A percentile compares a stretch with the other conserved stretches of the same genome.
These are phyloP conservation scores for Blakeslea trispora DNA, from an alignment of 371 early-diverging fungal species.

Conservation along the genomic window DNA sequence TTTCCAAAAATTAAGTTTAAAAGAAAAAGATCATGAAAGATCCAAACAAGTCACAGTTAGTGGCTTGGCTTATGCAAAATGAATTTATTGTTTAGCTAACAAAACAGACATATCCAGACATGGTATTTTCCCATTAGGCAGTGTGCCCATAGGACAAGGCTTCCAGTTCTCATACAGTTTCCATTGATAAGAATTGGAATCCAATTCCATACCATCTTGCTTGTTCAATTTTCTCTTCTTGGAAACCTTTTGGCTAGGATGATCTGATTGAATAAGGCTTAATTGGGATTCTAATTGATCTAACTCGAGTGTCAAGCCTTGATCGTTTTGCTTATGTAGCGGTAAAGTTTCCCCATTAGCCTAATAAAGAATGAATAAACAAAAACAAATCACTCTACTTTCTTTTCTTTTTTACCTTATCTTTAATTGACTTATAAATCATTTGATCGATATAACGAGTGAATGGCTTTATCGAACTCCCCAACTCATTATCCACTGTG, in stretches of 20 bases:
- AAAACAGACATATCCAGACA: constrained; percentile 30
- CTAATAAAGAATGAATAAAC: neutral
- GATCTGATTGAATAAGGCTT: constrained; percentile 15
- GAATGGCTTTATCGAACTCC: constrained; percentile 33
- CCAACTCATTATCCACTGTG: constrained; percentile 19
- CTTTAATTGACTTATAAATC: constrained; percentile 19
- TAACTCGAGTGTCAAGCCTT: constrained; percentile 23
- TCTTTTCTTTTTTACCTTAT: constrained; percentile 18
- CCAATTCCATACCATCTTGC: constrained; percentile 5
- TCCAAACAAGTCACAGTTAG: too few species aligned
- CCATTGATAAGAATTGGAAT: constrained; percentile 27
- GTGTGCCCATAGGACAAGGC: constrained; percentile 42
- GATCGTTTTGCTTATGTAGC: constrained; percentile 4
- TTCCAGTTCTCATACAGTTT: constrained; percentile 34
- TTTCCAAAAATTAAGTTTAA: too few species aligned
- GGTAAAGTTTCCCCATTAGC: constrained; percentile 3
- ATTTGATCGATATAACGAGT: constrained; percentile 36
- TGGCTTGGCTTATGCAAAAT: too few species aligned
- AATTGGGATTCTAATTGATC: constrained; percentile 26
- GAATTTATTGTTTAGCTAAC: too few species aligned
- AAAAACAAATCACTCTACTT: too few species aligned
- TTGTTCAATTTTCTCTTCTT: neutral
- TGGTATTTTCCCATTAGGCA: constrained; percentile 45
- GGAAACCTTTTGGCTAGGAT: neutral
- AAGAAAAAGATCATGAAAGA: too few species aligned